phyloP scores from a whole-genome alignment of 306 rosid species.

The Boehmeria nivea region DNA sequence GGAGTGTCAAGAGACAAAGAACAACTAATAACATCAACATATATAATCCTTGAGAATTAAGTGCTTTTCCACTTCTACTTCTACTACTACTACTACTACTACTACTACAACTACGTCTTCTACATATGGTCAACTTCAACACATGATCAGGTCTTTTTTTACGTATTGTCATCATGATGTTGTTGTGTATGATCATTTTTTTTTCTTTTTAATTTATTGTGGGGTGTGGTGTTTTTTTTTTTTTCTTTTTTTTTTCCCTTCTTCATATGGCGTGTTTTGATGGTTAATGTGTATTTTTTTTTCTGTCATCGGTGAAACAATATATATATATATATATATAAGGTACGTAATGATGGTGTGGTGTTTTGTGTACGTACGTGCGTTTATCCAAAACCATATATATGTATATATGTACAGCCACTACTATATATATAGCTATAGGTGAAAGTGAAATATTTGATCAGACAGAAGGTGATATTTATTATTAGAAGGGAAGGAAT shows the following conservation, averaged over 20 bases:
- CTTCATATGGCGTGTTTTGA: slow-evolving; percentile 29
- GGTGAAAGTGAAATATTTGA: slow-evolving; percentile 11
- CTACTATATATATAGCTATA: not conserved
- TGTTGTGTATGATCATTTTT: not conserved
- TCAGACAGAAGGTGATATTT: slow-evolving; percentile 10
- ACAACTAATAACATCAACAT: slow-evolving; percentile 42
- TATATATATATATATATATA: not conserved
- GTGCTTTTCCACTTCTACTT: no score
- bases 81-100: no score
- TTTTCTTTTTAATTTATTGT: not conserved
- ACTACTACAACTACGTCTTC: no score
- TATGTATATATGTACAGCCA: not conserved
- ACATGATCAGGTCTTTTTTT: slow-evolving; percentile 36
- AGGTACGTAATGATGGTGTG: slow-evolving; percentile 34
- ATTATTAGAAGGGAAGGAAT: slow-evolving; percentile 15
- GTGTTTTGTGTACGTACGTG: slow-evolving; percentile 30
- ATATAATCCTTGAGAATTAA: slow-evolving; percentile 47
- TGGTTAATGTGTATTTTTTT: slow-evolving; percentile 36
- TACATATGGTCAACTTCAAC: not conserved
- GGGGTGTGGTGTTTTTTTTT: not conserved
- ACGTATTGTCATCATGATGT: slow-evolving; percentile 16
- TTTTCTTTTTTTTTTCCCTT: not conserved
- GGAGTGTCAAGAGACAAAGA: slow-evolving; percentile 83
- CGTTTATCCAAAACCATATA: slow-evolving; percentile 18
- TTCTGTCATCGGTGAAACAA: slow-evolving; percentile 18